Evolutionary conservation across 176 grass and related monocot species (phyloP), one percentile per base, ranked within the genome.

Genomic region (Thinopyrum elongatum): DNA sequence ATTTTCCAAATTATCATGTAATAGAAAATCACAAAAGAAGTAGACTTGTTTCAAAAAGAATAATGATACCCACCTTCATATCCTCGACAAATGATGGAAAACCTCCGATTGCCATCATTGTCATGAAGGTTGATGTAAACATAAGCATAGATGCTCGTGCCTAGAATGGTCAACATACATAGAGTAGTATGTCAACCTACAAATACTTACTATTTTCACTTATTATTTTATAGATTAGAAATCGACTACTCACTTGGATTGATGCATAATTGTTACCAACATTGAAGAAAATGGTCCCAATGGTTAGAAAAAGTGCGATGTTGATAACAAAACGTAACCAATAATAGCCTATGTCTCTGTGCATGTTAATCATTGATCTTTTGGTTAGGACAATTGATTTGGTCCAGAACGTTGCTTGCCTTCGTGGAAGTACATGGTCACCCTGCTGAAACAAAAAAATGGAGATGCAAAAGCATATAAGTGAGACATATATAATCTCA

Each of bases 51-150:
- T 57, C 57, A 14, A 0, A 57, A 2, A 33, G 0, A 10, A 8
- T 77, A 58, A 26, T 27, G 13, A 17, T 2, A 19, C 57, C 8
- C 35, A 94, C 92, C 89, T 94, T 94, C 92, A 91, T 91, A n/a
- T 94, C 92, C 58, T 94, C 89, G 5, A 94, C 89, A 72, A 94
- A 94, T 0, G 92, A 94, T 23, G 92, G 89, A 58, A 94, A 94
- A 57, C 86, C 83, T 65, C 89, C 89, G 4, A 94, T 91, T 28
- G 89, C 34, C 92, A 94, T 89, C 83, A 91, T 90, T 57, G 89
- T 91, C 9, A 91, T 10, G 27, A 94, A 58, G 36, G 86, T 74
- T 64, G 88, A 82, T 25, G 78, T 86, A 70, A 86, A 94, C 86
- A 90, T 88, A 51, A 94, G 76, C 92, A 94, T 94, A 12, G 92